Evolutionary conservation across 75 land plant genomes (phyloP), one percentile per base, ranked within the genome.

Genomic region (Azolla pinnata): DNA sequence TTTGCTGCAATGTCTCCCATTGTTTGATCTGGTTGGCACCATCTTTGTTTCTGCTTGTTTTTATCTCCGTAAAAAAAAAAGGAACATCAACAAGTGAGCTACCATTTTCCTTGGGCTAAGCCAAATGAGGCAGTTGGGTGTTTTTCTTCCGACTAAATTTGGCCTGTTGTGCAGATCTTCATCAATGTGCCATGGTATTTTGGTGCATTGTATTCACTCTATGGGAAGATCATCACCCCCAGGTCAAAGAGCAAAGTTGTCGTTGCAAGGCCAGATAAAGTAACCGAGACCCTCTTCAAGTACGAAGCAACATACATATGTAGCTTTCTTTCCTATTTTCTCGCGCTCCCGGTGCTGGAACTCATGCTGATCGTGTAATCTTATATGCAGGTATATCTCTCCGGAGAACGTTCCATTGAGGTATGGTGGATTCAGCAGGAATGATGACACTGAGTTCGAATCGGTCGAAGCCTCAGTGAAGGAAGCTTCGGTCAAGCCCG

Each of bases 221-320:
- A 81, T 56, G 88, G 97, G 59, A 88, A 93, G 4, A 82, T 91
- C 53, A 46, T 91, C 19, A 87, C 97, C 10, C 85, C 84, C 28
- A 60, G 97, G 56, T 87, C 88, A 0, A 91, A 91, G 88, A 91
- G 92, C 85, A 91, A 91, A 64, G 80, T 91, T 44, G 84, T 86
- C 19, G 71, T 87, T 2, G 79, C 88, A 31, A 75, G 74, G 48
- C 78, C 82, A 38, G 83, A 82, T 7, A 77, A 80, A 66, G 81
- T 75, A 10, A 70, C 97, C 2, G 92, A 83, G 63, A 82, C 85
- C 3, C 83, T 88, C 8, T 88, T 77, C 77, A 88, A 83, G 93
- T 87, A 44, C 67, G 69, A n/a, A n/a, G n/a, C n/a, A n/a, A n/a
- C n/a, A n/a, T n/a, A 18, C 10, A 52, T 26, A 4, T 1, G 4